A percentile compares a stretch with the other conserved stretches of the same genome.
Conservation (phyloP, 2,329 filamentous ascomycete genomes). For the Pezicula carpinea region DNA sequence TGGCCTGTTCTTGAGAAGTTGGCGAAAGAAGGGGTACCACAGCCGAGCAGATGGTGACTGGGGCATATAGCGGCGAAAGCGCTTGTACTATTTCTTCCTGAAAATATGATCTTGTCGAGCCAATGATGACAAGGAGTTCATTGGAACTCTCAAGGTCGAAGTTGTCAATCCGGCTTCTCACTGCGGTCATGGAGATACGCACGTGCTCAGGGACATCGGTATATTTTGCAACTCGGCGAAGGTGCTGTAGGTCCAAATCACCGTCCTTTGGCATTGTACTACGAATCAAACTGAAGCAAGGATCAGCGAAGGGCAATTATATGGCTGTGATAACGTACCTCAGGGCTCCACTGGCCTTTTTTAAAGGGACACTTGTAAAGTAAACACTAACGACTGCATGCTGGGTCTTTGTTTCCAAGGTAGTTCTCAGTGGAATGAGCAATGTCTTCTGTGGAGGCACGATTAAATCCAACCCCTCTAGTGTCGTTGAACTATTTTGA, state of each 20-base stretch:
- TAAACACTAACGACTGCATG: constrained; percentile 58
- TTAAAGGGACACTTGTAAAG: constrained; percentile 68
- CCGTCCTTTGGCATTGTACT: constrained; percentile 53
- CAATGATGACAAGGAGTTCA: constrained; percentile 42
- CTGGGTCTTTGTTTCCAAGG: constrained; percentile 56
- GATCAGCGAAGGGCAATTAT: constrained; percentile 4
- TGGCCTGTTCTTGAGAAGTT: constrained; percentile 70
- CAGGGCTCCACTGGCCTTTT: constrained; percentile 67
- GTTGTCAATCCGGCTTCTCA: constrained; percentile 52
- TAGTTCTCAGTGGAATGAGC: constrained; percentile 60
- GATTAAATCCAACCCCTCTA: neutral
- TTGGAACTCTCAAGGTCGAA: constrained; percentile 45
- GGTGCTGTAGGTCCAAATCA: constrained; percentile 63
- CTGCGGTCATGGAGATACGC: constrained; percentile 43
- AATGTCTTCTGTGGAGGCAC: neutral
- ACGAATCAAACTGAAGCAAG: constrained; percentile 45
- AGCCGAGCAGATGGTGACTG: constrained; percentile 39
- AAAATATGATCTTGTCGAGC: constrained; percentile 44
- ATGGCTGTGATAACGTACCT: constrained; percentile 46
- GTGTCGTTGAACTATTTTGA: neutral
- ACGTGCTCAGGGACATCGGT: constrained; percentile 61
- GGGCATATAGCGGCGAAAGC: constrained; percentile 44
- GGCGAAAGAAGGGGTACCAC: constrained; percentile 70
- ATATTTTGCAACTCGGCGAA: constrained; percentile 72
- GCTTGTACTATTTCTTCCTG: constrained; percentile 46